Evolutionary conservation across 73 alveolate species (phyloP).

Genomic region (Paramecium sonneborni): DNA sequence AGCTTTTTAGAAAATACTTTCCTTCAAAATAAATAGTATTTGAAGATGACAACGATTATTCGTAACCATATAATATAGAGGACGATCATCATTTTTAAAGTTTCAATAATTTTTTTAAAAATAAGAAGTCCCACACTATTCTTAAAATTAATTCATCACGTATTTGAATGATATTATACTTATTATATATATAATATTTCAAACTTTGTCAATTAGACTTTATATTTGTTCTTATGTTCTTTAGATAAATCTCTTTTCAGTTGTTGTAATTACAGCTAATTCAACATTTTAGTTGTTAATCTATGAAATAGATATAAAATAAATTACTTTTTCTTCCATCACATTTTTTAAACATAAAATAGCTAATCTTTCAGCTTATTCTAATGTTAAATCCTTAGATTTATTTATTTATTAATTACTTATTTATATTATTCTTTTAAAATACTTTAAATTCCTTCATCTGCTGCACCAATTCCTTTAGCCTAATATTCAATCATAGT

Average conservation of each 20-base stretch:
- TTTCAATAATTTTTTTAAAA: constrained; percentile 5
- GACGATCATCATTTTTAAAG: constrained; percentile 33
- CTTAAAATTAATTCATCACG: neutral
- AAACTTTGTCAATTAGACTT: constrained; percentile 26
- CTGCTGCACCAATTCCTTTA: constrained; percentile 95
- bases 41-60: constrained; percentile 54
- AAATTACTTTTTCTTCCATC: constrained; percentile 89
- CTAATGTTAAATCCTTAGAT: constrained; percentile 74
- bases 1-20: constrained; percentile 14
- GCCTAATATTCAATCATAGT: constrained; percentile 94
- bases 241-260: constrained; percentile 65
- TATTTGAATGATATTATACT: neutral
- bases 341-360: constrained; percentile 88
- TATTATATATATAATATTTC: neutral
- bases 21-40: constrained; percentile 28
- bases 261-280: constrained; percentile 82
- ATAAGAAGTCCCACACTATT: neutral
- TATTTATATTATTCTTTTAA: constrained; percentile 85
- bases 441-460: constrained; percentile 92
- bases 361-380: constrained; percentile 90
- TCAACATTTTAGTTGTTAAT: constrained; percentile 88
- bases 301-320: neutral
- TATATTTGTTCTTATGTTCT: constrained; percentile 57
- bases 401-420: constrained; percentile 12
- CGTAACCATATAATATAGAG: constrained; percentile 17